These are phyloP conservation scores for Aurifilum marmelostoma DNA, from an alignment of 2,329 filamentous ascomycete species.

Conservation along the genomic window DNA sequence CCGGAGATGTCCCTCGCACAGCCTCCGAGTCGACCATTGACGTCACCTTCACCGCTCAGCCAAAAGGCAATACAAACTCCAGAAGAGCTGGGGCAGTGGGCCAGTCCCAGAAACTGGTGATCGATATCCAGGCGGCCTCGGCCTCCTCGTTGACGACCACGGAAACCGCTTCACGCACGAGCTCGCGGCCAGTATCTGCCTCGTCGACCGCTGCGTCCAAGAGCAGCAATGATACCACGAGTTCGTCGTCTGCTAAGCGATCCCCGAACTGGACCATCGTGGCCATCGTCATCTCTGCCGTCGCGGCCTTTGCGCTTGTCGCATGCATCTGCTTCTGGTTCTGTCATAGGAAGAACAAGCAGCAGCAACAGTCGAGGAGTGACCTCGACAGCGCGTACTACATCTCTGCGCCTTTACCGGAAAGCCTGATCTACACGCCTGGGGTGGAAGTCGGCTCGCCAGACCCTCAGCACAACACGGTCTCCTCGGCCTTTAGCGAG, in stretches of 20 bases:
- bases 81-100: slow-evolving; percentile 29
- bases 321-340: slow-evolving; percentile 38
- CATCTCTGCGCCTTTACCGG: slow-evolving; percentile 6
- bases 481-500: neutral
- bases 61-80: slow-evolving; percentile 36
- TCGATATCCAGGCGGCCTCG: slow-evolving; percentile 39
- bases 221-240: neutral
- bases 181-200: slow-evolving; percentile 33
- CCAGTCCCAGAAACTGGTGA: slow-evolving; percentile 44
- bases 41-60: slow-evolving; percentile 39
- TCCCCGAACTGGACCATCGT: slow-evolving; percentile 41
- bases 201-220: slow-evolving; percentile 30
- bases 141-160: slow-evolving; percentile 35
- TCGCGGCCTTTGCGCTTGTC: slow-evolving; percentile 43
- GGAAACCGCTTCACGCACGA: slow-evolving; percentile 18
- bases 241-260: neutral
- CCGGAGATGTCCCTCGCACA: slow-evolving; percentile 45
- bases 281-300: slow-evolving; percentile 48
- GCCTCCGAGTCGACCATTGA: slow-evolving; percentile 34
- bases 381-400: slow-evolving; percentile 23
- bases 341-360: slow-evolving; percentile 34
- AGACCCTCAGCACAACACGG: neutral
- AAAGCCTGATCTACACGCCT: slow-evolving; percentile 17
- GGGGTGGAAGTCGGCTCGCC: neutral
- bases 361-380: slow-evolving; percentile 24